phyloP scores from a whole-genome alignment of 169 alveolate genomes.

The Besnoitia besnoiti region DNA sequence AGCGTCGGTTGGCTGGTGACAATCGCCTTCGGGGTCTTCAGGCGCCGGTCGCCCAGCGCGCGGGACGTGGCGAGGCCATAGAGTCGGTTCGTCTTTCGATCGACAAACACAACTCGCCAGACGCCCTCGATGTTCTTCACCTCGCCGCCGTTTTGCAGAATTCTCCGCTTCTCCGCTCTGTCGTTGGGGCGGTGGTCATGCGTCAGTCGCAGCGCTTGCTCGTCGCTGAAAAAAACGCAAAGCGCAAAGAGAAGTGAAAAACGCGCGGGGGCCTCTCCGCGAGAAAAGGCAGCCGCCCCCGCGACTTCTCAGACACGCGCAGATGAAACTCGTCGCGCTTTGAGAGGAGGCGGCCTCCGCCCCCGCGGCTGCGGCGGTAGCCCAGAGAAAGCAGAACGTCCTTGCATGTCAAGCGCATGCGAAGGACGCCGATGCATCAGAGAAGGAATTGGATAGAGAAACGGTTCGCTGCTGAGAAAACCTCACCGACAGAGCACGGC shows the following conservation, averaged over 20 bases:
- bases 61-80: slow-evolving; percentile 67
- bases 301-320: too few species aligned
- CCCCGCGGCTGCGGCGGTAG: too few species aligned
- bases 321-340: too few species aligned
- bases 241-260: background rate
- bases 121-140: slow-evolving; percentile 53
- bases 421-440: too few species aligned
- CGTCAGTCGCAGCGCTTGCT: slow-evolving; percentile 56
- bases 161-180: slow-evolving; percentile 50
- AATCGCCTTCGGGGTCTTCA: slow-evolving; percentile 49
- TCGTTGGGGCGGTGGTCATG: slow-evolving; percentile 69
- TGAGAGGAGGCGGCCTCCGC: background rate
- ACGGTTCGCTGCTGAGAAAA: background rate
- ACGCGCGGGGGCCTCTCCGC: background rate
- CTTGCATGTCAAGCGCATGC: too few species aligned
- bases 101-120: slow-evolving; percentile 59
- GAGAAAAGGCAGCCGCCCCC: background rate
- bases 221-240: slow-evolving; percentile 37
- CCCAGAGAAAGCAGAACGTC: too few species aligned
- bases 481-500: slow-evolving; percentile 59
- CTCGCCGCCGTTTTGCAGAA: slow-evolving; percentile 55
- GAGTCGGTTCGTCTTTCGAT: background rate
- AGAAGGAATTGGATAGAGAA: too few species aligned
- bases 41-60: slow-evolving; percentile 59
- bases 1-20: slow-evolving; percentile 36